phyloP scores from a whole-genome alignment of 176 grass and related monocot species.

The Phoenix roebelenii region DNA sequence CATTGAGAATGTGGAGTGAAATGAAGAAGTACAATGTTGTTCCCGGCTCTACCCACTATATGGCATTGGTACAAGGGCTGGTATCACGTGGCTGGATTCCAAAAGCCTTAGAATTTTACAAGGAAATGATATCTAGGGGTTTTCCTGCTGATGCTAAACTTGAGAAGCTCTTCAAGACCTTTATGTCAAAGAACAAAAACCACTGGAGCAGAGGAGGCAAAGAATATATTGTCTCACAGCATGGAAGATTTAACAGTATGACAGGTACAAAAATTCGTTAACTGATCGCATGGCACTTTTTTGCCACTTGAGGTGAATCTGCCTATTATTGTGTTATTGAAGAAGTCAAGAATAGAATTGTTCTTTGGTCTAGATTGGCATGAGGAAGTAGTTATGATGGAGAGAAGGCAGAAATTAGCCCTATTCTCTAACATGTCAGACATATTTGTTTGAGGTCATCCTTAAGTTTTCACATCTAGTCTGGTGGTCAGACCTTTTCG shows the following conservation, averaged over 20 bases:
- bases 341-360: too few relatives aligned
- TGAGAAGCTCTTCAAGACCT: conserved; percentile 59
- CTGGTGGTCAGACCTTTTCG: too few relatives aligned
- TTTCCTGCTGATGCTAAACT: conserved; percentile 59
- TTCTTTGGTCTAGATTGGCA: too few relatives aligned
- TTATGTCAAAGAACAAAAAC: conserved; percentile 60
- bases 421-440: too few relatives aligned
- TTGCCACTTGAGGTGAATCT: too few relatives aligned
- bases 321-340: too few relatives aligned
- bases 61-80: conserved; percentile 57
- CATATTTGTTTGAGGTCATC: too few relatives aligned
- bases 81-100: conserved; percentile 50
- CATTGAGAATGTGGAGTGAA: conserved; percentile 68
- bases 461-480: too few relatives aligned
- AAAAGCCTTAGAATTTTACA: conserved; percentile 77
- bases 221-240: conserved; percentile 41
- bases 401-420: too few relatives aligned
- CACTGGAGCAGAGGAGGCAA: conserved; percentile 48
- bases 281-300: too few relatives aligned
- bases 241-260: conserved; percentile 6
- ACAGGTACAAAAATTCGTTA: not conserved
- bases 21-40: conserved; percentile 57
- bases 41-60: conserved; percentile 61
- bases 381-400: too few relatives aligned
- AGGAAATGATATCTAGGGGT: conserved; percentile 76